These are phyloP conservation scores for Astraeus odoratus DNA, from an alignment of 768 basidiomycete genomes.

Conservation along the genomic window DNA sequence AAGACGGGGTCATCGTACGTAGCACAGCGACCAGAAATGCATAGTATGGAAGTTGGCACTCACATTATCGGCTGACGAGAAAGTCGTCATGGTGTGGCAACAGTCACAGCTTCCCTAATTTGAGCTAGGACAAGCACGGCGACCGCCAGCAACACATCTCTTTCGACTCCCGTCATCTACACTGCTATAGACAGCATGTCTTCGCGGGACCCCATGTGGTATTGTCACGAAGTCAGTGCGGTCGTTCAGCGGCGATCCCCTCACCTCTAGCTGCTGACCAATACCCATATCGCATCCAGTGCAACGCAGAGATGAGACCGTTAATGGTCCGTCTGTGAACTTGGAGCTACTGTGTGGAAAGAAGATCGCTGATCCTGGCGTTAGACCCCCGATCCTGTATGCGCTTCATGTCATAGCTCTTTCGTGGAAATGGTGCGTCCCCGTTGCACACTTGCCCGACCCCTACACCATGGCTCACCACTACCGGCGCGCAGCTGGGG, in stretches of 20 bases:
- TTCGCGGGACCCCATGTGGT: conserved; percentile 69
- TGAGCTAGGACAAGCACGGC: not conserved
- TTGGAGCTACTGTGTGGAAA: conserved; percentile 1
- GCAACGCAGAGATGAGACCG: conserved; percentile 83
- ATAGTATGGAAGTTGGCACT: too few relatives aligned
- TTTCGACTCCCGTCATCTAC: conserved; percentile 6
- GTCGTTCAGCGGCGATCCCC: not conserved
- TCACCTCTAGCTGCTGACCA: conserved; percentile 5
- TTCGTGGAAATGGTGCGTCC: conserved; percentile 80
- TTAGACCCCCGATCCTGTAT: conserved; percentile 76
- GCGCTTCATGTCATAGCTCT: conserved; percentile 71
- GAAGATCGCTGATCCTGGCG: conserved; percentile 5
- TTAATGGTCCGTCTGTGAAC: conserved; percentile 55
- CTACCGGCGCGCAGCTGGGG: conserved; percentile 51
- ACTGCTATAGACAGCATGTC: conserved; percentile 42
- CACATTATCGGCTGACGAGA: too few relatives aligned
- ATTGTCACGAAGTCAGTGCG: conserved; percentile 57
- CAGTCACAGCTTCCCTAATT: not conserved
- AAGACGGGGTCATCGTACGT: conserved; percentile 39
- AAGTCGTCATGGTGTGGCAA: not conserved
- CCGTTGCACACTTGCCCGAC: conserved; percentile 6
- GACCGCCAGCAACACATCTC: not conserved
- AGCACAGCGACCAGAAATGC: not conserved
- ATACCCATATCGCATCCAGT: conserved; percentile 38
- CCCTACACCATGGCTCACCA: not conserved